These are phyloP conservation scores for Wickerhamiella hasegawae DNA, from an alignment of 805 yeast genomes.

Conservation along the genomic window DNA sequence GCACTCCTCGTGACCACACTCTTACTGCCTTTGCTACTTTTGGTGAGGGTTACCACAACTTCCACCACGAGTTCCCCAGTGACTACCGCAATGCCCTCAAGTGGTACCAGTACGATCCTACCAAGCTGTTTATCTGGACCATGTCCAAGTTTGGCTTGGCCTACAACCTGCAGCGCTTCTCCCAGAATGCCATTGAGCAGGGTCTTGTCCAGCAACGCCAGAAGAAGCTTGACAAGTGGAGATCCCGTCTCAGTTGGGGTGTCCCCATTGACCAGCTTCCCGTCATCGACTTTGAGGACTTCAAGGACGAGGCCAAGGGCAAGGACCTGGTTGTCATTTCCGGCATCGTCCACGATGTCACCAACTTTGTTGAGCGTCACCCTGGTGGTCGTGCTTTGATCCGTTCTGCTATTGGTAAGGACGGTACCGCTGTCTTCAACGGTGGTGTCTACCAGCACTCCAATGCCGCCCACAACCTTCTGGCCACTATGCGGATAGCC, in stretches of 20 bases:
- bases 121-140: conserved; percentile 53
- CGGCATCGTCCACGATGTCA: conserved; percentile 85
- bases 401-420: conserved; percentile 72
- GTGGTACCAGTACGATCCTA: conserved; percentile 72
- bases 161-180: conserved; percentile 37
- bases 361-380: conserved; percentile 80
- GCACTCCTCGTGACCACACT: conserved; percentile 57
- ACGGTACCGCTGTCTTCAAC: conserved; percentile 84
- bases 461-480: conserved; percentile 78
- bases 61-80: conserved; percentile 89
- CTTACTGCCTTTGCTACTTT: conserved; percentile 49
- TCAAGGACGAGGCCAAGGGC: conserved; percentile 32
- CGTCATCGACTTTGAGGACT: conserved; percentile 39
- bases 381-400: conserved; percentile 84
- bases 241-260: conserved; percentile 81
- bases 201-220: conserved; percentile 73
- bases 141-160: conserved; percentile 42
- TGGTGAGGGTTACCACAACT: conserved; percentile 87
- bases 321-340: conserved; percentile 65
- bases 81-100: conserved; percentile 68
- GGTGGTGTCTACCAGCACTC: conserved; percentile 92
- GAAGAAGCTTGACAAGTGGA: conserved; percentile 56
- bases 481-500: conserved; percentile 90
- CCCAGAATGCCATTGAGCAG: conserved; percentile 47
- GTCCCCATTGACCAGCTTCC: conserved; percentile 83